A percentile compares a stretch with the other conserved stretches of the same genome.
These are phyloP conservation scores for Scenedesmus sp. DNA, from an alignment of 163 green algal genomes.

Conservation along the genomic window DNA sequence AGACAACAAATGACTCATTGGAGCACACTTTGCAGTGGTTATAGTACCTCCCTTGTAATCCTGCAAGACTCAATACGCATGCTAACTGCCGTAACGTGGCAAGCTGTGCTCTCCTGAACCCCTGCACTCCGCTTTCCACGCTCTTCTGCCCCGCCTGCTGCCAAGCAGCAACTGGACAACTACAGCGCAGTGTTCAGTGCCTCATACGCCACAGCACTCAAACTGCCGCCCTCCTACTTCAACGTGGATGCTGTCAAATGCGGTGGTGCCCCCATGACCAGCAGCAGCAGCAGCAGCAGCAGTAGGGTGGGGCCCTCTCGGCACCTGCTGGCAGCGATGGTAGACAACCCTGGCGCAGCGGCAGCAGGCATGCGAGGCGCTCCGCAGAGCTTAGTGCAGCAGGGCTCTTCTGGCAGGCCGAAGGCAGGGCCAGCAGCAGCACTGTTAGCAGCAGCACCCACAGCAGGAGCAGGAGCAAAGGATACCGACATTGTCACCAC, in stretches of 20 bases:
- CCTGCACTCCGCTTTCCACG: not conserved
- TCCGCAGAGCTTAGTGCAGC: not conserved
- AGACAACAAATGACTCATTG: too few relatives aligned
- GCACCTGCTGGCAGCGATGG: not conserved
- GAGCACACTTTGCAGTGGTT: too few relatives aligned
- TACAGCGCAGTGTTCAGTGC: slow-evolving; percentile 22
- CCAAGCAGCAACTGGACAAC: slow-evolving; percentile 17
- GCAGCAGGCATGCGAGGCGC: not conserved
- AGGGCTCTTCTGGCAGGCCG: not conserved
- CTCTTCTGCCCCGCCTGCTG: not conserved
- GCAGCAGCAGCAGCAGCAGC: slow-evolving; percentile 1
- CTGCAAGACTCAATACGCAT: too few relatives aligned
- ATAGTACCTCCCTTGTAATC: too few relatives aligned
- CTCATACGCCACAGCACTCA: slow-evolving; percentile 1
- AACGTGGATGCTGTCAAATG: slow-evolving; percentile 11
- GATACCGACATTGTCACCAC: not conserved
- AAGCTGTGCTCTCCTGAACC: too few relatives aligned
- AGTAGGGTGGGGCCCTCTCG: not conserved
- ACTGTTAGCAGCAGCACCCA: not conserved
- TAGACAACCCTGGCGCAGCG: not conserved
- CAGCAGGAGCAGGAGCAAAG: not conserved
- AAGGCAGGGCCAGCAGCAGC: not conserved
- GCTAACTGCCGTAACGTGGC: too few relatives aligned
- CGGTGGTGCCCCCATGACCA: slow-evolving; percentile 12
- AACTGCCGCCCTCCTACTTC: not conserved